Evolutionary conservation across 306 rosid genomes (phyloP), one percentile per base, ranked within the genome.

Genomic region (Cyamopsis tetragonoloba): DNA sequence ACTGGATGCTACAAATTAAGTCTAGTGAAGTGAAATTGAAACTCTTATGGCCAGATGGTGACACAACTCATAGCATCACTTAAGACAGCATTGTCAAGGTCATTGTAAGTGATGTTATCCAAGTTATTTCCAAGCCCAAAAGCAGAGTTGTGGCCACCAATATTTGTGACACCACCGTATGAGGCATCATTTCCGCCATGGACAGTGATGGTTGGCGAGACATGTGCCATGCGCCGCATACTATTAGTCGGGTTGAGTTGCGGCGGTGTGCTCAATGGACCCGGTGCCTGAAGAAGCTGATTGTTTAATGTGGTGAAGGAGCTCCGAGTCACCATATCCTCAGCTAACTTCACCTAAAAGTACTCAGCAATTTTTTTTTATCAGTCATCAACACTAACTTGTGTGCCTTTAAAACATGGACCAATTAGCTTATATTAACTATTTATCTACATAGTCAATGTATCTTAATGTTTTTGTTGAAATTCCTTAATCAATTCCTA

Each of bases 281-380:
- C 70, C n/a, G 80, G 96, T 66, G 70, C 77, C 41, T 82, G 97
- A 49, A 83, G 35, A 75, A 85, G 49, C 44, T 85, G 81, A 30
- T 82, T 91, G 68, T 77, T 84, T 43, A 85, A 47, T 14, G 77
- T 81, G 32, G 71, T 82, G 69, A 95, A 71, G 31, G 92, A 80
- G 66, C 92, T 83, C 56, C 96, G 69, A 58, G 99, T 73, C n/a
- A 95, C 86, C 85, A 89, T 86, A 28, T 83, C 97, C 74, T 95
- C 99, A 4, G 99, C 99, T 72, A 95, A 84, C 68, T 91, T 88
- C 75, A 95, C 97, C 99, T 95, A 8, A 22, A 71, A 77, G 22
- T 11, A 10, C 0, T 41, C 0, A 17, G n/a, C 5, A 37, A 6
- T 24, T 71, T 18, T 27, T 28, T 41, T 71, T 18, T 27, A 23